These are phyloP conservation scores for Microcyclosporella mali DNA, from an alignment of 2,329 filamentous ascomycete species.

Conservation along the genomic window DNA sequence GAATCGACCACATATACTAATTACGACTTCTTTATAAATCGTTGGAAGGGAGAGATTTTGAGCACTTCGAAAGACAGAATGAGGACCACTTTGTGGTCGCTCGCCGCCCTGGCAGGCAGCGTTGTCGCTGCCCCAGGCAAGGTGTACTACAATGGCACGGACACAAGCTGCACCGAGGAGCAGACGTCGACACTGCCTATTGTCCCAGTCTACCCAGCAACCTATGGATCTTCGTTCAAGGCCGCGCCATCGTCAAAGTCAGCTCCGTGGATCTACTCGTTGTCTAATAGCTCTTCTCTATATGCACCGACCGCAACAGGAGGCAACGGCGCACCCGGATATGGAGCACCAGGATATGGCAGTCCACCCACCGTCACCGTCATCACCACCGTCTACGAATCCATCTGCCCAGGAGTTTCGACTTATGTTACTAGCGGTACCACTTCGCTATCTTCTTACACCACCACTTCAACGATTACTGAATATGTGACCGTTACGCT, in stretches of 20 bases:
- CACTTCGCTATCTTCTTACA: no score
- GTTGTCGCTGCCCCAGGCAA: conserved; percentile 6
- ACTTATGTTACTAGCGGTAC: background rate
- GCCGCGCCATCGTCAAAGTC: background rate
- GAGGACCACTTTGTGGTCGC: conserved; percentile 4
- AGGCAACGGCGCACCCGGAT: background rate
- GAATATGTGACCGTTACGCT: no score
- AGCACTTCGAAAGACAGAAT: background rate
- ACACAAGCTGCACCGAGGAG: background rate
- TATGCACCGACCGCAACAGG: no score
- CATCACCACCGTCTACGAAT: background rate
- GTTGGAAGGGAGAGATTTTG: background rate
- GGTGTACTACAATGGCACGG: conserved; percentile 1
- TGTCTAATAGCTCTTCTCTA: no score
- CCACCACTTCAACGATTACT: no score
- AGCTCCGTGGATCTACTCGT: no score
- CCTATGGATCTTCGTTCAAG: background rate
- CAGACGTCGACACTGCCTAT: background rate
- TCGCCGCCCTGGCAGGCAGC: conserved; percentile 2
- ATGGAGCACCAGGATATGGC: background rate
- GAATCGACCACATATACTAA: background rate
- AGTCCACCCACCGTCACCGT: background rate
- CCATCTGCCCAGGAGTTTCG: background rate
- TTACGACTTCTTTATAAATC: background rate
- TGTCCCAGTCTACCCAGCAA: background rate